Evolutionary conservation across 768 basidiomycete species (phyloP), one percentile per base, ranked within the genome.

Genomic region (Mycena vitilis): DNA sequence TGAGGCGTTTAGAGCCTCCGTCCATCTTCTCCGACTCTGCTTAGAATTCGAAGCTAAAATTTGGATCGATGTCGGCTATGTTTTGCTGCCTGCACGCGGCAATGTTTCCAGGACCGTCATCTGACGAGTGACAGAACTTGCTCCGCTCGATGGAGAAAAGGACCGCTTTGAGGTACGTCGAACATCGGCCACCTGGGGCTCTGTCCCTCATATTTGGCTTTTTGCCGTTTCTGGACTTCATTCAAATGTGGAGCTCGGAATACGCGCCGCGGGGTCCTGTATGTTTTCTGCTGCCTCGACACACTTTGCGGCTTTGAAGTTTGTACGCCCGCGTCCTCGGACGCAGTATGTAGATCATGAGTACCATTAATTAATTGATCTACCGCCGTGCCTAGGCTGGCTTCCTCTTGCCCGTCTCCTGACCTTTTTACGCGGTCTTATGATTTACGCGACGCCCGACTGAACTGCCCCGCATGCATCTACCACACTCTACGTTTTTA

Each of bases 41-140:
- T 40, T 49, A 52, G 45, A 49, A 37, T 40, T 49, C 44, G 45
- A 49, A 37, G 56, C 44, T 60, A 36, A 47, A 52, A 34, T 37
- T 22, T 47, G 37, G 59, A 55, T 48, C 48, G 54, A 57, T 49
- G 47, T 65, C 64, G 57, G 64, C 45, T 51, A 13, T 57, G 25
- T 62, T 53, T 22, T 53, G 16, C 44, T 38, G 36, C 48, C 51
- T 30, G 53, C 60, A 67, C 54, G 54, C 66, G 59, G 66, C 47
- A 55, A 13, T 42, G 13, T 44, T 60, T 38, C 47, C 54, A 47
- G 42, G 57, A 23, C 53, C 52, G 66, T 68, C 66, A 68, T 62
- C 66, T 67, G 66, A 67, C 60, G 59, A 55, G 47, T 56, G 47
- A 54, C 53, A 49, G 65, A 49, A 5, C 36, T 56, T 36, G 18